These are phyloP conservation scores for Marasmius oreades DNA, from an alignment of 1,284 basidiomycete genomes.

Conservation along the genomic window DNA sequence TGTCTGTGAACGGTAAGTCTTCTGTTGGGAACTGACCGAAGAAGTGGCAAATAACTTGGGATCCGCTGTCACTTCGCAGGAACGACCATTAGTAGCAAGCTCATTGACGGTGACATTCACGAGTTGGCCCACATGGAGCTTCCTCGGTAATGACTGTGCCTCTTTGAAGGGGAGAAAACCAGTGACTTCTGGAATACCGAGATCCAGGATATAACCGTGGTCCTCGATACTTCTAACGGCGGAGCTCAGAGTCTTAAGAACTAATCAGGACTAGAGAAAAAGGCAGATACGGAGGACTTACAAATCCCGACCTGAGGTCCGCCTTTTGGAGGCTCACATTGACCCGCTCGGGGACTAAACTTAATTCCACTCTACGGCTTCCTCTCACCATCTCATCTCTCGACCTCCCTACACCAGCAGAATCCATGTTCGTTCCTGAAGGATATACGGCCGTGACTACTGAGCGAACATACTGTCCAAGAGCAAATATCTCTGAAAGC, in stretches of 20 bases:
- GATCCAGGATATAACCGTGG: conserved; percentile 89
- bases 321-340: conserved; percentile 79
- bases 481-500: conserved; percentile 71
- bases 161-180: conserved; percentile 81
- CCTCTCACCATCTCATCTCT: conserved; percentile 66
- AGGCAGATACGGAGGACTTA: conserved; percentile 32
- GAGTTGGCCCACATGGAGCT: conserved; percentile 64
- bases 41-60: conserved; percentile 41
- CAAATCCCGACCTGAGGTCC: conserved; percentile 78
- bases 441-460: conserved; percentile 69
- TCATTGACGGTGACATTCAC: conserved; percentile 62
- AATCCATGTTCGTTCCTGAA: conserved; percentile 52
- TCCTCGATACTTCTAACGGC: conserved; percentile 89
- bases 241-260: conserved; percentile 64
- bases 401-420: conserved; percentile 51
- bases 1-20: neutral
- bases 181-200: conserved; percentile 73
- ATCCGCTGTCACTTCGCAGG: conserved; percentile 60
- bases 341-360: conserved; percentile 81
- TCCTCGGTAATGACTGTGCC: conserved; percentile 37
- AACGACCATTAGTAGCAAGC: conserved; percentile 67
- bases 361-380: conserved; percentile 83
- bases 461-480: conserved; percentile 86
- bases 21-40: conserved; percentile 38
- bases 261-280: conserved; percentile 9